phyloP scores from a whole-genome alignment of 2,329 filamentous ascomycete genomes.

The Colletotrichum noveboracense region DNA sequence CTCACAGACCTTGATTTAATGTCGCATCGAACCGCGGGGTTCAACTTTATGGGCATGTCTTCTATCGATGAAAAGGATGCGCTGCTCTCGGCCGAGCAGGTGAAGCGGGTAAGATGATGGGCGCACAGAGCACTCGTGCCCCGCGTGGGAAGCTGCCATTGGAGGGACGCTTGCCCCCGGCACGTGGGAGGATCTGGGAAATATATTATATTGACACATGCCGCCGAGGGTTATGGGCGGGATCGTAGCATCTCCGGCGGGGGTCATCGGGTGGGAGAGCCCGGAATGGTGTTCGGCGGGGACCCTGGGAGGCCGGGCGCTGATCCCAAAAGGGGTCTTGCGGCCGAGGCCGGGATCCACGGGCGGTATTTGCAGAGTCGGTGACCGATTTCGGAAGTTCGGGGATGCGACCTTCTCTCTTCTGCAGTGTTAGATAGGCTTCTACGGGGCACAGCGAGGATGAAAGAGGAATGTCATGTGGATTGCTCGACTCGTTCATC shows the following conservation, averaged over 20 bases:
- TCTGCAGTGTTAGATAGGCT: not conserved
- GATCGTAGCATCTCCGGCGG: conserved; percentile 17
- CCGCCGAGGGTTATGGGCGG: not conserved
- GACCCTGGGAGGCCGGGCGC: not conserved
- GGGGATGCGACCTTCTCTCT: not conserved
- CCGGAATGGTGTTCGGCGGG: conserved; percentile 11
- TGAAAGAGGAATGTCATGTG: not conserved
- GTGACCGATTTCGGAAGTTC: conserved; percentile 10
- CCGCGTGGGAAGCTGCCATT: not conserved
- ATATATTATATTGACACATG: conserved; percentile 4
- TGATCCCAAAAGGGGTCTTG: conserved; percentile 9
- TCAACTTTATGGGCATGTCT: not conserved
- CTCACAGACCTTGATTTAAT: not conserved
- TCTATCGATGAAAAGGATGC: not conserved
- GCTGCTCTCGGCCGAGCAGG: not conserved
- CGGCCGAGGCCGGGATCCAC: conserved; percentile 1
- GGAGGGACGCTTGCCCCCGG: not conserved
- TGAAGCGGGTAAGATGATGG: not conserved
- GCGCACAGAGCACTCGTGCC: not conserved
- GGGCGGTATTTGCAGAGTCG: not conserved
- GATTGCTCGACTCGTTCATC: conserved; percentile 3
- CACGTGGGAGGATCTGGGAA: not conserved
- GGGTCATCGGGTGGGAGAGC: conserved; percentile 1
- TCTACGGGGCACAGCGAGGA: not conserved
- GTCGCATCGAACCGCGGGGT: conserved; percentile 15